Evolutionary conservation across 495 filamentous ascomycete species (phyloP), one percentile per base, ranked within the genome.

Genomic region (Amorphotheca resinae): DNA sequence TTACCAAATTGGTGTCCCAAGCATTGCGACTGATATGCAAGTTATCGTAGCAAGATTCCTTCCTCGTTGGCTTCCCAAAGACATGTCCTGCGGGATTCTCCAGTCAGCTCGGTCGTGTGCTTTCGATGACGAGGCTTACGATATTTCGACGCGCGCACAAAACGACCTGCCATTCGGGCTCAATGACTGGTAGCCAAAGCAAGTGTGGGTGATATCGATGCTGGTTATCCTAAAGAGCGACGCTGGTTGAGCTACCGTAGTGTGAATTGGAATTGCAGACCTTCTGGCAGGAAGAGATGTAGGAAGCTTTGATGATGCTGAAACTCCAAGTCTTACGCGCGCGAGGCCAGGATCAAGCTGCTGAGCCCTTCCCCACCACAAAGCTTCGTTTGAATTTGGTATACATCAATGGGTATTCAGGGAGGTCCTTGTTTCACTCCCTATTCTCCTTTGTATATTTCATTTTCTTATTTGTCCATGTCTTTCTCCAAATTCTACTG

Each of bases 71-170:
- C 64, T 86, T 87, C 59, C 91, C 91, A 69, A 95, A 98, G 67
- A 98, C 84, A 71, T 96, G 89, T 71, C 89, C 89, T 95, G 54
- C 26, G 58, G 11, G 54, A 21, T 20, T 28, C 31, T 20, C 31
- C 31, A 44, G 50, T 56, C 41, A 49, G 43, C 33, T 40, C 39
- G 38, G 4, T 43, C 46, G 45, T 37, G 46, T 53, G 46, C 49
- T n/a, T 34, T 4, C 15, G 28, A 18, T 23, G 34, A 37, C 9
- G 45, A 35, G 37, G 72, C 89, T 72, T 69, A 95, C 93, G 87
- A 69, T 95, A 98, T 65, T 98, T 98, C 56, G 89, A 95, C 62
- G 87, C 80, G 67, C 91, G 81, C 64, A 96, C 93, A 66, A 98
- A 98, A 63, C 91, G 86, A 60, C 87, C 87, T 60, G 89, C 79